These are phyloP conservation scores for Hippophae tibetana DNA, from an alignment of 306 rosid species.

Conservation along the genomic window DNA sequence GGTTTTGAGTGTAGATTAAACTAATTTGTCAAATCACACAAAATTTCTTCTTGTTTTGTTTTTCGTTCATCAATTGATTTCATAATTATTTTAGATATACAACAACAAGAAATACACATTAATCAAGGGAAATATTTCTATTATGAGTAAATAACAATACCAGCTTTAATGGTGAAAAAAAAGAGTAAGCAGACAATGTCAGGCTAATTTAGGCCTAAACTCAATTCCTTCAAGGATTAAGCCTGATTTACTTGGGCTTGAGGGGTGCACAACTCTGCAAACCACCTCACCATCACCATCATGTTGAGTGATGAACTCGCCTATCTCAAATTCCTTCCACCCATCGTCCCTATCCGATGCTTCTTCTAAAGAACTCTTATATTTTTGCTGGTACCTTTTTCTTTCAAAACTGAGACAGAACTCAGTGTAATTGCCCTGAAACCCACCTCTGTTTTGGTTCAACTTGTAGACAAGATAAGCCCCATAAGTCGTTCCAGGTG, in stretches of 20 bases:
- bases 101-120: too few species aligned
- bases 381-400: background rate
- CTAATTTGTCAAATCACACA: too few species aligned
- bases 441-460: background rate
- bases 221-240: constrained; percentile 32
- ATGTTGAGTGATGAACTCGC: constrained; percentile 12
- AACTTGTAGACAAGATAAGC: constrained; percentile 18
- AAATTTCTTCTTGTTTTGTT: too few species aligned
- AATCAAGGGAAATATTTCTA: too few species aligned
- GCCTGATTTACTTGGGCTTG: background rate
- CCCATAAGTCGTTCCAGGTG: constrained; percentile 14
- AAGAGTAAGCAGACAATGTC: too few species aligned
- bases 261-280: background rate
- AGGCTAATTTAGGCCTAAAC: constrained; percentile 18
- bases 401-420: constrained; percentile 1
- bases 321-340: constrained; percentile 29
- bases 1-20: too few species aligned
- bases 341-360: constrained; percentile 7
- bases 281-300: constrained; percentile 11
- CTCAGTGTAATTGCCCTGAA: background rate
- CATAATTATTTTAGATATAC: too few species aligned
- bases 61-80: too few species aligned
- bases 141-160: too few species aligned
- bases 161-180: too few species aligned
- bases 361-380: background rate